Conservation (phyloP, 2,329 filamentous ascomycete species). For the Epichloe amarillans region DNA sequence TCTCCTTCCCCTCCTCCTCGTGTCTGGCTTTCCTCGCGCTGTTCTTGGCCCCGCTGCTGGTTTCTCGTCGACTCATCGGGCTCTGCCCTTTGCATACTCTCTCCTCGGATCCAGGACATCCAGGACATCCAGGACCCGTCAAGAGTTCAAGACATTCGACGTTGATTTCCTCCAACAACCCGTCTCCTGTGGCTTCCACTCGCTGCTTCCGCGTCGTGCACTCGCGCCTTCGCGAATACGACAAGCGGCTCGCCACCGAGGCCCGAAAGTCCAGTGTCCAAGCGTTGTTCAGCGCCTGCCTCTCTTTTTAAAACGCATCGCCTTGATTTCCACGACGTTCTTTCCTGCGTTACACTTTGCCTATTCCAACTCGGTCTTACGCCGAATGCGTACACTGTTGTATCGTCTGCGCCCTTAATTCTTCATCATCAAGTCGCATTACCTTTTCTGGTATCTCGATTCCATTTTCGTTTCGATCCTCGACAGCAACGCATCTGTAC, state of each 20-base stretch:
- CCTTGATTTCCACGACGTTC: constrained; percentile 2
- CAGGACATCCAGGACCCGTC: not conserved
- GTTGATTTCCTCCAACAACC: not conserved
- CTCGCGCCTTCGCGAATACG: not conserved
- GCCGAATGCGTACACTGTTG: not conserved
- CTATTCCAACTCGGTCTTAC: not conserved
- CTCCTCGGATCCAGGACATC: not conserved
- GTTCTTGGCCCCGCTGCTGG: constrained; percentile 1
- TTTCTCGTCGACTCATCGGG: constrained; percentile 1
- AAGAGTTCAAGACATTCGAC: not conserved
- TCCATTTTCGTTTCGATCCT: not conserved
- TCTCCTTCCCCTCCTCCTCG: not conserved
- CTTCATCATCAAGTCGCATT: not conserved
- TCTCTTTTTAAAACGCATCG: not conserved
- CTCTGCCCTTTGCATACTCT: not conserved
- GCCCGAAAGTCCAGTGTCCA: not conserved
- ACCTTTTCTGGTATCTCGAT: not conserved
- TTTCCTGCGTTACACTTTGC: not conserved
- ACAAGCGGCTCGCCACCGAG: not conserved
- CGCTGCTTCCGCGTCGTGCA: not conserved
- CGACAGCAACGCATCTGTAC: not conserved
- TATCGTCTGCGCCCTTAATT: not conserved
- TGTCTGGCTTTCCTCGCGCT: constrained; percentile 1
- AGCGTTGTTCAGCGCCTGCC: constrained; percentile 2
- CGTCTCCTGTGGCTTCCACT: not conserved